These are phyloP conservation scores for Eurotiales sp. DNA, from an alignment of 2,329 filamentous ascomycete genomes.

Conservation along the genomic window DNA sequence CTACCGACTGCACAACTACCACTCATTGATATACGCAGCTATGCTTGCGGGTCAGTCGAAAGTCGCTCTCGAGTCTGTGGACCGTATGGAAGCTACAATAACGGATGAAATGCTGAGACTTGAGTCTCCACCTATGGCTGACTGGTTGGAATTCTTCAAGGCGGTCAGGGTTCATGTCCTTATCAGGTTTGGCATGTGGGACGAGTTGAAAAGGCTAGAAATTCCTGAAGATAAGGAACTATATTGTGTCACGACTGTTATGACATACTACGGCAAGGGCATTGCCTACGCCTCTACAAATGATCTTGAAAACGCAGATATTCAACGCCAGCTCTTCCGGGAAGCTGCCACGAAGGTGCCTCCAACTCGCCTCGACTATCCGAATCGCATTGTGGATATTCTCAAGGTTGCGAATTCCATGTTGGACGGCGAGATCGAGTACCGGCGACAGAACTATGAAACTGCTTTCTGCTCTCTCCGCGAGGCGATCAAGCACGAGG, in stretches of 20 bases:
- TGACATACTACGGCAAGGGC: constrained; percentile 62
- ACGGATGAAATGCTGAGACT: constrained; percentile 54
- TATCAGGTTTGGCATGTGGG: constrained; percentile 17
- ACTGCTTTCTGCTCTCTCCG: constrained; percentile 55
- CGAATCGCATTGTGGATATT: constrained; percentile 60
- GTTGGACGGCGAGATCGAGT: constrained; percentile 61
- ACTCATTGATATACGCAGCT: constrained; percentile 68
- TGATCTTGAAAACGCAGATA: constrained; percentile 39
- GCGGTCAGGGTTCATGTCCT: constrained; percentile 14
- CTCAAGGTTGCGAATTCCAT: constrained; percentile 58
- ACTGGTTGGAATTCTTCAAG: constrained; percentile 17
- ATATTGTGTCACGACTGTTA: constrained; percentile 64
- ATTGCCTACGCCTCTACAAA: constrained; percentile 59
- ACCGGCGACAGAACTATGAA: constrained; percentile 55
- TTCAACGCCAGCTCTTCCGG: constrained; percentile 49
- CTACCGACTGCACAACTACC: constrained; percentile 68
- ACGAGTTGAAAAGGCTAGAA: constrained; percentile 14
- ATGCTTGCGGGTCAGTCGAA: constrained; percentile 66
- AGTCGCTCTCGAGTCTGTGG: constrained; percentile 57
- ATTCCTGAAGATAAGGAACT: constrained; percentile 43
- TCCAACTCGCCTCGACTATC: constrained; percentile 59
- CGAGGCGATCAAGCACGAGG: constrained; percentile 54
- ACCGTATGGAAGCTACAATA: constrained; percentile 56
- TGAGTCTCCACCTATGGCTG: constrained; percentile 15
- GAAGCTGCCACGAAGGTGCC: constrained; percentile 51